Conservation (phyloP, 2,329 filamentous ascomycete genomes). For the Celoporthe dispersa region DNA sequence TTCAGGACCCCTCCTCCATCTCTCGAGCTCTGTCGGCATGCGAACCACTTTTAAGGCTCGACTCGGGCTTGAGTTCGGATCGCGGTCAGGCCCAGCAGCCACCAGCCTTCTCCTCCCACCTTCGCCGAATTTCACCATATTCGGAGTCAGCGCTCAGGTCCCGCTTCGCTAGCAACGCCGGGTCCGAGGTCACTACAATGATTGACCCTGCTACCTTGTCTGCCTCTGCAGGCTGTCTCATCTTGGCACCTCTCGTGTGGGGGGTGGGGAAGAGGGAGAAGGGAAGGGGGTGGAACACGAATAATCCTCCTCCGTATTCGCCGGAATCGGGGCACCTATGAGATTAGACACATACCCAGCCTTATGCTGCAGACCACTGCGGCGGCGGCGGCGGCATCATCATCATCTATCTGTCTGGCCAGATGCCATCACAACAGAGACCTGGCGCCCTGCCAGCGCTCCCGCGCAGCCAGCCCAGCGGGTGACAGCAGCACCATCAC, state of each 20-base stretch:
- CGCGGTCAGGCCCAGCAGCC: not conserved
- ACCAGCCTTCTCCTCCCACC: not conserved
- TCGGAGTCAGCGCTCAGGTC: not conserved
- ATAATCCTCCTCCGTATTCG: not conserved
- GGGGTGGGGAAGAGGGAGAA: not conserved
- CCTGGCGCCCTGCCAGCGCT: too few species aligned
- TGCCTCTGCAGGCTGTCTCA: not conserved
- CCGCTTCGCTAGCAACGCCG: not conserved
- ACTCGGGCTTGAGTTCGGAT: not conserved
- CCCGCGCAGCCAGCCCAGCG: not conserved
- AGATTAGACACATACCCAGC: not conserved
- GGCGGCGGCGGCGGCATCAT: not conserved
- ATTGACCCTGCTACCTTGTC: not conserved
- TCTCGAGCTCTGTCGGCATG: not conserved
- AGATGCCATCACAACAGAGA: not conserved
- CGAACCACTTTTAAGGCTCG: not conserved
- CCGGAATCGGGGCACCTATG: not conserved
- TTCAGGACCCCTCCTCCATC: not conserved
- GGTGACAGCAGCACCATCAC: not conserved
- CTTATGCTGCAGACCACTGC: not conserved
- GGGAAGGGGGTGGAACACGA: not conserved
- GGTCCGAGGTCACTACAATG: not conserved
- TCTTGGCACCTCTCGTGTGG: not conserved
- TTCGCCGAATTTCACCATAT: slow-evolving; percentile 7
- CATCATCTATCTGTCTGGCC: not conserved